Evolutionary conservation across 2,329 filamentous ascomycete genomes (phyloP), one percentile per base, ranked within the genome.

Genomic region (Fusarium cicatricum): DNA sequence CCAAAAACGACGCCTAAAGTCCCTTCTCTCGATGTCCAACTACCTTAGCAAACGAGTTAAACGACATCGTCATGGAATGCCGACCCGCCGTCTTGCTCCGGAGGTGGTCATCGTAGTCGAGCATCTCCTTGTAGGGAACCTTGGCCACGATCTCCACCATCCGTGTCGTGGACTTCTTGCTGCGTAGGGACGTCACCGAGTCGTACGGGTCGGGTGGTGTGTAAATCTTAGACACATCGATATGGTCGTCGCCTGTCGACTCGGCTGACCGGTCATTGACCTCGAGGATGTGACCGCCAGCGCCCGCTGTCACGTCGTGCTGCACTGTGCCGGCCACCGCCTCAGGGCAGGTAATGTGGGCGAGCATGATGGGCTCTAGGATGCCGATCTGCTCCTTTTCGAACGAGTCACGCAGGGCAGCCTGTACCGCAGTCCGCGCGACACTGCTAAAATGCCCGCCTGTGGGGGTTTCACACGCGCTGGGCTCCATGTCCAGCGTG

Each of bases 71-170:
- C 71, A 86, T 77, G 5, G 82, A 79, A 68, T 87, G 84, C 2
- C 95, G 82, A 0, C 95, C 95, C 3, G 89, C 90, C 4, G 94
- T 99, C 78, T 97, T 83, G 75, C 91, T 93, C 46, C 95, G 82
- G 61, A 99, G 76, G 71, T 96, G 91, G 72, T 92, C 91, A 66
- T 98, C 80, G 74, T 98, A 99, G 36, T 94, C 91, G 31, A 98
- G 88, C 91, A 98, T 97, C 75, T 98, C 94, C 76, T 95, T 96
- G 67, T 98, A 81, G 28, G 95, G 95, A 23, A 98, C 94, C 68
- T 90, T 87, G 17, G 93, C 95, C 11, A 89, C 87, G 64, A 99
- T 91, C 43, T 89, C 83, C 53, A 82, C 78, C 77, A 78, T 80
- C 39, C 80, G 77, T 50, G 77, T 75, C 29, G 75, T 77, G 32